Base-by-base conservation (phyloP, 345 rosid genomes). In the Arabidopsis arenosa region DNA sequence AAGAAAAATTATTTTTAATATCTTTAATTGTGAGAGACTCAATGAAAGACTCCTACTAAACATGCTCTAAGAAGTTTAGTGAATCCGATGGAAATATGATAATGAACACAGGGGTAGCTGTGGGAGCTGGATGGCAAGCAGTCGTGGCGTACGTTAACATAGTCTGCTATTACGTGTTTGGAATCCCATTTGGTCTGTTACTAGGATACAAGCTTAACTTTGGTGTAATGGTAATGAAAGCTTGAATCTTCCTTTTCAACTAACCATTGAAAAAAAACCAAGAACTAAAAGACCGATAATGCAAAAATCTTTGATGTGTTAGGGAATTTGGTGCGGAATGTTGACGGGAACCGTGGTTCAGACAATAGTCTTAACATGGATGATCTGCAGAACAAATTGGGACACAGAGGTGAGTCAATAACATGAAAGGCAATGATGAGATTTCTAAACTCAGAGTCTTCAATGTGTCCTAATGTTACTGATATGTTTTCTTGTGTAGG, bases 311-410 rank as follows among this genome's bases (percentile, higher is more conserved):
- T 49, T 45, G 17, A 17, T 36, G 14, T 36, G 5, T 18, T 84
- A 90, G 93, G 96, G 93, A 12, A 86, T 90, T 36, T 90, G 93
- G 96, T 62, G 33, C 8, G 92, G 93, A 11, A 90, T 90, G 96
- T 18, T 90, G 36, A 52, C 74, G 4, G 96, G 96, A 33, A 87
- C 89, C 1, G 65, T 80, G 52, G 63, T 83, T 15, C 96, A 90
- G 64, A 85, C 90, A 5, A 44, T 68, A 47, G 80, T 87, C 7
- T 82, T 90, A 1, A 79, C 80, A 28, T 72, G 68, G 58, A 87
- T 90, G 89, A 74, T 88, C 18, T 89, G 80, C 49, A 85, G 63
- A 68, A 87, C 91, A 23, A 86, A 88, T 52, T 90, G 96, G 96
- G 82, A 37, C 75, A 81, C 55, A 72, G 96, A 90, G 89, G 93